Percentiles rank a stretch among this genome's conserved stretches.
Conservation (phyloP, 257 asterid species). For the Solanum pimpinellifolium region DNA sequence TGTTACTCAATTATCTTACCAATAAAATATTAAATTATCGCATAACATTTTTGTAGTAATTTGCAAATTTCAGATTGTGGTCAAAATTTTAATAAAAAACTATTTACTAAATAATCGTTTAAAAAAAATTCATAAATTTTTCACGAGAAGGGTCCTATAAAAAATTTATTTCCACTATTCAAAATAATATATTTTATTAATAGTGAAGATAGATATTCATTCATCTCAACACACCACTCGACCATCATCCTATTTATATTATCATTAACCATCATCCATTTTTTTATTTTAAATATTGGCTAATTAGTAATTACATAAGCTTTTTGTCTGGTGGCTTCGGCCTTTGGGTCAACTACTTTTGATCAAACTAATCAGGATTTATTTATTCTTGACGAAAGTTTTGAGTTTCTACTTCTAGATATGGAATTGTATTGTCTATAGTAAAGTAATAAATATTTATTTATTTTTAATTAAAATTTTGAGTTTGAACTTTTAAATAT, state of each 20-base stretch:
- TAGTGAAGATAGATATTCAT: background rate
- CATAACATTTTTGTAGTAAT: no score
- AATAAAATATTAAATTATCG: background rate
- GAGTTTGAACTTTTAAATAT: no score
- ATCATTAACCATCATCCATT: constrained; percentile 11
- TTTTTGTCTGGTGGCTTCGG: constrained; percentile 10
- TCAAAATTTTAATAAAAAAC: background rate
- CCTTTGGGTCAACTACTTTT: constrained; percentile 29
- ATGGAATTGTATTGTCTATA: no score
- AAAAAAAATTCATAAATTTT: background rate
- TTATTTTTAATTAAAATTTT: no score
- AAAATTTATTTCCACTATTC: background rate
- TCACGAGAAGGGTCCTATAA: background rate
- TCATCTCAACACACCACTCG: background rate
- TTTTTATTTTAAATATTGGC: background rate
- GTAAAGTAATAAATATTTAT: no score
- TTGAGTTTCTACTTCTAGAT: rapidly evolving
- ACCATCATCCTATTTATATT: background rate
- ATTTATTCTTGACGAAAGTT: no score
- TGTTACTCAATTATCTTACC: background rate
- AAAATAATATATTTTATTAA: background rate
- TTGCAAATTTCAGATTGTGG: no score
- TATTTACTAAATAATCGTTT: background rate
- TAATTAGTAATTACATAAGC: constrained; percentile 13
- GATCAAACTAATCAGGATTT: no score